A percentile compares a stretch with the other conserved stretches of the same genome.
Conservation (phyloP, 2,329 filamentous ascomycete genomes). For the Curvularia eragrostidis region DNA sequence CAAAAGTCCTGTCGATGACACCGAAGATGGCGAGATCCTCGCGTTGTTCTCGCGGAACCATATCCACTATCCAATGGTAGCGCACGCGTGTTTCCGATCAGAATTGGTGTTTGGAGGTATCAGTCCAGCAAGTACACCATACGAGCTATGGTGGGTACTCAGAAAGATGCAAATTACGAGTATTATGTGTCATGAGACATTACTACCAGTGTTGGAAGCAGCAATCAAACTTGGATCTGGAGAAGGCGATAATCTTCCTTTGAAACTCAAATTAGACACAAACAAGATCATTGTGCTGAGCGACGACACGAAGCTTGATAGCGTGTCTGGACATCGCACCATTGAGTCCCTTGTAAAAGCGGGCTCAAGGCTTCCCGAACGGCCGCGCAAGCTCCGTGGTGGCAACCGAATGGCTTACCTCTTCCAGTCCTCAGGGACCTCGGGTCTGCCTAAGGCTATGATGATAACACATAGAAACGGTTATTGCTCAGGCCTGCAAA, state of each 20-base stretch:
- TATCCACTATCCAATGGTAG: slow-evolving; percentile 41
- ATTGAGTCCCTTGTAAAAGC: slow-evolving; percentile 35
- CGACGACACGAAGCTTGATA: slow-evolving; percentile 28
- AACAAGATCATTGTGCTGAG: slow-evolving; percentile 38
- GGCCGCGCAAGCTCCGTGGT: slow-evolving; percentile 28
- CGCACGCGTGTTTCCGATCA: slow-evolving; percentile 41
- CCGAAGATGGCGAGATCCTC: slow-evolving; percentile 39
- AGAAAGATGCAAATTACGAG: slow-evolving; percentile 42
- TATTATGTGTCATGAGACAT: slow-evolving; percentile 38
- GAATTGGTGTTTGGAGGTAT: slow-evolving; percentile 43
- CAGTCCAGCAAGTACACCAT: slow-evolving; percentile 40
- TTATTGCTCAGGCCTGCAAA: slow-evolving; percentile 35
- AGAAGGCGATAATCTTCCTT: slow-evolving; percentile 25
- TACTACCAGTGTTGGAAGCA: slow-evolving; percentile 32
- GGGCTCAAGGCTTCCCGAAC: slow-evolving; percentile 28
- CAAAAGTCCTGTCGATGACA: slow-evolving; percentile 32
- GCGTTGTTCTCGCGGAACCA: slow-evolving; percentile 39
- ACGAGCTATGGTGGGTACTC: slow-evolving; percentile 44
- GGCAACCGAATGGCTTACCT: slow-evolving; percentile 39
- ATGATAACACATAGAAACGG: slow-evolving; percentile 43
- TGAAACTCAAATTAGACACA: slow-evolving; percentile 32
- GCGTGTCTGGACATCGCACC: slow-evolving; percentile 29
- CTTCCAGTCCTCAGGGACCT: slow-evolving; percentile 41
- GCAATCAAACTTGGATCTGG: slow-evolving; percentile 37
- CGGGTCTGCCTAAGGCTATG: slow-evolving; percentile 44